A percentile compares a stretch with the other conserved stretches of the same genome.
Conservation (phyloP, 2,329 filamentous ascomycete species). For the Paracorniculantispora psalliotae region DNA sequence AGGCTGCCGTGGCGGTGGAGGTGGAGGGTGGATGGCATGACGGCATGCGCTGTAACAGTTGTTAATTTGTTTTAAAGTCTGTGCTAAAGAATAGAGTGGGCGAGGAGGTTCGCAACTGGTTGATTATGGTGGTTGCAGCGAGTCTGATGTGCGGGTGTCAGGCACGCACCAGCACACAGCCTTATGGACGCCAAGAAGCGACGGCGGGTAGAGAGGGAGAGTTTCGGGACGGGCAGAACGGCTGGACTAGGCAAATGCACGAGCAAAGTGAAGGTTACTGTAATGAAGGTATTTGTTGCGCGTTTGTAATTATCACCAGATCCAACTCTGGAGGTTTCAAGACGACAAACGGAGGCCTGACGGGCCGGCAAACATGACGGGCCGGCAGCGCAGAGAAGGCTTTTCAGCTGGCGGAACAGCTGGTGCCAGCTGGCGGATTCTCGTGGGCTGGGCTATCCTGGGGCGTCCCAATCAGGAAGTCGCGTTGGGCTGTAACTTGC, state of each 20-base stretch:
- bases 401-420: no score
- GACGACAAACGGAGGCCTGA: not conserved
- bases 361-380: not conserved
- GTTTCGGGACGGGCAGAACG: not conserved
- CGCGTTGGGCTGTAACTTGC: not conserved
- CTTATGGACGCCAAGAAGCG: not conserved
- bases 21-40: not conserved
- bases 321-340: not conserved
- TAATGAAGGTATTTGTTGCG: no score
- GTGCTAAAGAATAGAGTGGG: not conserved
- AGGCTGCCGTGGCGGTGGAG: not conserved
- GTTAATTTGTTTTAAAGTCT: not conserved
- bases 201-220: not conserved
- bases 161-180: no score
- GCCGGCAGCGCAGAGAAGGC: not conserved
- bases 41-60: not conserved
- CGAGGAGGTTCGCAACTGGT: not conserved
- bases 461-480: slow-evolving; percentile 8
- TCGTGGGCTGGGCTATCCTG: not conserved
- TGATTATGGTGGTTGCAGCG: no score
- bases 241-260: no score
- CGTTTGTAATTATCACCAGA: not conserved
- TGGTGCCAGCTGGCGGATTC: slow-evolving; percentile 2
- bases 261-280: no score
- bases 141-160: no score